A percentile compares a stretch with the other conserved stretches of the same genome.
Conservation (phyloP, 805 yeast genomes). For the Nakazawaea peltata region DNA sequence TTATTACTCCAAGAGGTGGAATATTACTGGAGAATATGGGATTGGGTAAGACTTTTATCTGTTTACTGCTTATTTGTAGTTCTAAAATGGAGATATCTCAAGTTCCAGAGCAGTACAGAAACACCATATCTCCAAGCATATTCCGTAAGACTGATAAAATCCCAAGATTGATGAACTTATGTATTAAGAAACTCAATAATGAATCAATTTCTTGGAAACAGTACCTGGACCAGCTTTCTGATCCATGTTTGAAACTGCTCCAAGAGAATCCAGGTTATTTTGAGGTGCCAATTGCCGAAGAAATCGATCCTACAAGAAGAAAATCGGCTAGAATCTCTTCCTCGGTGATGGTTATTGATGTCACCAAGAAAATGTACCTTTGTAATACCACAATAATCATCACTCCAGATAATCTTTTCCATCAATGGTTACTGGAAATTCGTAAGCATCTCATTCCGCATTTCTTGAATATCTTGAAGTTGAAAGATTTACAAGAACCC, state of each 20-base stretch:
- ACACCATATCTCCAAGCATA: background rate
- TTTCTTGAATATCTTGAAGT: slow-evolving; percentile 27
- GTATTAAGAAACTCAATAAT: slow-evolving; percentile 33
- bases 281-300: slow-evolving; percentile 15
- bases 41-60: slow-evolving; percentile 54
- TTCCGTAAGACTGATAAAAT: background rate
- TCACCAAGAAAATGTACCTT: slow-evolving; percentile 24
- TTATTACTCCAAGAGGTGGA: slow-evolving; percentile 48
- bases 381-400: slow-evolving; percentile 51
- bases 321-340: slow-evolving; percentile 1
- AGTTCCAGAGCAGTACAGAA: slow-evolving; percentile 26
- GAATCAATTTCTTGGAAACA: slow-evolving; percentile 54
- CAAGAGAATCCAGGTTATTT: slow-evolving; percentile 36
- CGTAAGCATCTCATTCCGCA: slow-evolving; percentile 40
- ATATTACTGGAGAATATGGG: slow-evolving; percentile 67
- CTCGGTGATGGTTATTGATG: slow-evolving; percentile 13
- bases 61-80: slow-evolving; percentile 46
- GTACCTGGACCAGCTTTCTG: slow-evolving; percentile 36
- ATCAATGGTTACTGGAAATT: slow-evolving; percentile 58
- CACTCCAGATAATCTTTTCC: slow-evolving; percentile 58
- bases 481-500: slow-evolving; percentile 13
- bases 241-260: slow-evolving; percentile 28
- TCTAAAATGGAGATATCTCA: slow-evolving; percentile 45
- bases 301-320: slow-evolving; percentile 3
- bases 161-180: slow-evolving; percentile 27